Evolutionary conservation across 139 green algal genomes (phyloP).

Genomic region (Volvox reticuliferus): DNA sequence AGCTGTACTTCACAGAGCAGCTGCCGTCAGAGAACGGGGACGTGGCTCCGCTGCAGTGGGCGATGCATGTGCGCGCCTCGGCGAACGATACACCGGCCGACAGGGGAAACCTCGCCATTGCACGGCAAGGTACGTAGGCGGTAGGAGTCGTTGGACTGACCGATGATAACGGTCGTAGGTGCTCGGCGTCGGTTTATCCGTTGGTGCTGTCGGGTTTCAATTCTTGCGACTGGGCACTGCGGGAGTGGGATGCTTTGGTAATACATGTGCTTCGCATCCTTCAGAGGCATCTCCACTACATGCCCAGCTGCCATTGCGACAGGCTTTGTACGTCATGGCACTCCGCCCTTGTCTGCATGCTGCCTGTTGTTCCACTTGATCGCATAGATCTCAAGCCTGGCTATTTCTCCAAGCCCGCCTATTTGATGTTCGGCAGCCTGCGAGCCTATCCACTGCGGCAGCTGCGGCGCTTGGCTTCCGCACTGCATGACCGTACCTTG

Average conservation of each 20-base stretch:
- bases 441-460: conserved; percentile 52
- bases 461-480: conserved; percentile 44
- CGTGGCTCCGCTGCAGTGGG: conserved; percentile 52
- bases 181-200: no score
- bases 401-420: conserved; percentile 56
- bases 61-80: conserved; percentile 42
- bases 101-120: conserved; percentile 58
- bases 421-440: conserved; percentile 45
- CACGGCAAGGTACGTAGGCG: conserved; percentile 43
- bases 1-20: conserved; percentile 54
- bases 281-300: no score
- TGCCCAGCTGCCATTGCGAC: no score
- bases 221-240: no score
- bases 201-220: no score
- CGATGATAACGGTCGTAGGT: no score
- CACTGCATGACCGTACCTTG: conserved; percentile 47
- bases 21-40: background rate
- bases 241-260: no score
- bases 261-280: no score
- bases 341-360: no score
- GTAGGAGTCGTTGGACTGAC: no score
- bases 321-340: no score
- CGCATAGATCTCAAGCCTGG: conserved; percentile 30
- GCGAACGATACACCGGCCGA: background rate
- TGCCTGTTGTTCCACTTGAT: no score